phyloP scores from a whole-genome alignment of 2,329 filamentous ascomycete genomes.

The Hypoxylon sp. region DNA sequence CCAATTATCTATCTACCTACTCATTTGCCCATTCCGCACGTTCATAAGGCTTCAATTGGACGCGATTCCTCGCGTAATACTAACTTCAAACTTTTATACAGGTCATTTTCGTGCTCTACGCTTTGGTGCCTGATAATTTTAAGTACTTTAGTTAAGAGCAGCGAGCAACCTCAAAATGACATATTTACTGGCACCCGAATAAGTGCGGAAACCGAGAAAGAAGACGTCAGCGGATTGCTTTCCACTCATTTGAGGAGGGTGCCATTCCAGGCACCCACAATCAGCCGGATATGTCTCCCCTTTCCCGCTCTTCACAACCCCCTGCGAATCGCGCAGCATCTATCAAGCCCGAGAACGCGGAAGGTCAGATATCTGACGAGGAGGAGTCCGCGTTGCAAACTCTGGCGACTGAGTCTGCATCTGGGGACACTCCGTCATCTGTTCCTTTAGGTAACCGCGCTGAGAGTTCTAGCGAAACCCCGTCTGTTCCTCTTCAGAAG shows the following conservation, averaged over 20 bases:
- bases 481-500: constrained; percentile 78
- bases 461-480: constrained; percentile 54
- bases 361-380: constrained; percentile 58
- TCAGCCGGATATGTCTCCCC: constrained; percentile 51
- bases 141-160: constrained; percentile 26
- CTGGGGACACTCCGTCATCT: constrained; percentile 59
- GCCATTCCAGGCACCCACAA: constrained; percentile 36
- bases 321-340: constrained; percentile 49
- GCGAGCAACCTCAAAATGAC: constrained; percentile 44
- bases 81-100: constrained; percentile 34
- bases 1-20: constrained; percentile 11
- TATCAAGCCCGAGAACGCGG: constrained; percentile 53
- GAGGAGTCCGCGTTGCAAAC: constrained; percentile 52
- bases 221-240: constrained; percentile 39
- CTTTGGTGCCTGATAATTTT: constrained; percentile 18
- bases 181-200: constrained; percentile 37
- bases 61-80: constrained; percentile 26
- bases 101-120: constrained; percentile 20
- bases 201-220: constrained; percentile 46
- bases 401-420: constrained; percentile 54
- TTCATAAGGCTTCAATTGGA: constrained; percentile 29
- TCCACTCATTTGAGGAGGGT: constrained; percentile 33
- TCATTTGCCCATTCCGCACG: constrained; percentile 10
- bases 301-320: constrained; percentile 50
- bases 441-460: constrained; percentile 46